Conservation (phyloP, 164 flowering plant species). For the Tetrastigma voinierianum region DNA sequence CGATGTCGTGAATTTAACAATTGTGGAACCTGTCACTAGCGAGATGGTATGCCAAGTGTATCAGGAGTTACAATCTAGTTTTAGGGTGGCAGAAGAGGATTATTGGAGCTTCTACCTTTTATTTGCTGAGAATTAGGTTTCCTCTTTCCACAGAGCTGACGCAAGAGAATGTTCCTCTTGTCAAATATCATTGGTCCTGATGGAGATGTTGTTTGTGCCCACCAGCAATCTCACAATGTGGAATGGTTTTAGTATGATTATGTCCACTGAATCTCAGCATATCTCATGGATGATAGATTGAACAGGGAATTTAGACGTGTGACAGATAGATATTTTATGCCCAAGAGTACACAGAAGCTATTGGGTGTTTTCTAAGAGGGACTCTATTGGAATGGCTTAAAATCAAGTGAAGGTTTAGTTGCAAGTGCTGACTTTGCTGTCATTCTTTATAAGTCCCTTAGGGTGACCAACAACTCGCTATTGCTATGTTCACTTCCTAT, state of each 20-base stretch:
- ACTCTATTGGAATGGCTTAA: slow-evolving; percentile 34
- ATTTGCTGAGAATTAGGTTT: slow-evolving; percentile 32
- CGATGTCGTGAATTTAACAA: slow-evolving; percentile 33
- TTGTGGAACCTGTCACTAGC: slow-evolving; percentile 29
- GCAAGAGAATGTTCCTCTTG: slow-evolving; percentile 25
- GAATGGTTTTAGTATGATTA: neutral
- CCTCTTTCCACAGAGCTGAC: slow-evolving; percentile 19
- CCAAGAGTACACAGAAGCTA: slow-evolving; percentile 30
- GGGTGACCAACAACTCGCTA: slow-evolving; percentile 19
- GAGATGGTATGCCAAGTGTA: slow-evolving; percentile 78
- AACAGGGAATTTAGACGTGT: slow-evolving; percentile 34
- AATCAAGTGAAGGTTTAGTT: slow-evolving; percentile 11
- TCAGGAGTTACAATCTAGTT: slow-evolving; percentile 46
- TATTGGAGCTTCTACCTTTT: slow-evolving; percentile 36
- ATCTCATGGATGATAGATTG: slow-evolving; percentile 51
- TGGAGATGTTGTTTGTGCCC: slow-evolving; percentile 20
- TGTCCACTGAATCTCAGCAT: slow-evolving; percentile 5
- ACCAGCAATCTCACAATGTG: slow-evolving; percentile 4
- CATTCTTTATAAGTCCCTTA: slow-evolving; percentile 9
- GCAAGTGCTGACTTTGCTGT: slow-evolving; percentile 29
- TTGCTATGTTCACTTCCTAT: slow-evolving; percentile 46
- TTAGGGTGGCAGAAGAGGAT: slow-evolving; percentile 30
- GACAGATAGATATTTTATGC: slow-evolving; percentile 27
- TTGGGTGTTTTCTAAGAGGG: slow-evolving; percentile 15
- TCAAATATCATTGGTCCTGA: slow-evolving; percentile 29